phyloP scores from a whole-genome alignment of 2,329 filamentous ascomycete species.

The Fusarium xylarioides region DNA sequence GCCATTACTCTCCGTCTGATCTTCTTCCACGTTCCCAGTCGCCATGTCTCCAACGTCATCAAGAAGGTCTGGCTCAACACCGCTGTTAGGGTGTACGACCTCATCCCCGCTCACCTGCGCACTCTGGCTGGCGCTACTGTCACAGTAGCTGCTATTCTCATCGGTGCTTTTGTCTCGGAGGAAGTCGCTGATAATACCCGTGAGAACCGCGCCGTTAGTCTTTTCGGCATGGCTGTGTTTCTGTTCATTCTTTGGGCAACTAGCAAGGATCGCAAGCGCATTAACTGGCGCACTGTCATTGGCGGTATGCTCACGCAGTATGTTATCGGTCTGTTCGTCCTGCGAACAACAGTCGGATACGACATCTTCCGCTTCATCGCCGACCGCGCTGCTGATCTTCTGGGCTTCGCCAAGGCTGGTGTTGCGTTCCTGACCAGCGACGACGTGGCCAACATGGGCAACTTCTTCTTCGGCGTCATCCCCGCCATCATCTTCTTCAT shows the following conservation, averaged over 20 bases:
- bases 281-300: slow-evolving; percentile 83
- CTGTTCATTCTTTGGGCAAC: slow-evolving; percentile 73
- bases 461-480: slow-evolving; percentile 83
- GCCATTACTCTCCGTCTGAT: slow-evolving; percentile 77
- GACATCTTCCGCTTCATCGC: slow-evolving; percentile 94
- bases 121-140: slow-evolving; percentile 69
- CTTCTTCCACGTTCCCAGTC: slow-evolving; percentile 76
- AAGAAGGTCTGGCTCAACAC: slow-evolving; percentile 74
- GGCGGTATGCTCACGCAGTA: slow-evolving; percentile 91
- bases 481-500: slow-evolving; percentile 97
- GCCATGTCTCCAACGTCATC: slow-evolving; percentile 72
- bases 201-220: slow-evolving; percentile 79
- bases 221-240: slow-evolving; percentile 81
- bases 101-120: slow-evolving; percentile 74
- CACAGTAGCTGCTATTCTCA: slow-evolving; percentile 76
- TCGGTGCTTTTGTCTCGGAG: slow-evolving; percentile 78
- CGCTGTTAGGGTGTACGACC: slow-evolving; percentile 63
- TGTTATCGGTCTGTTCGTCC: slow-evolving; percentile 86
- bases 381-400: slow-evolving; percentile 73
- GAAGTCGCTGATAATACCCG: slow-evolving; percentile 81
- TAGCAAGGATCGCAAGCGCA: slow-evolving; percentile 70
- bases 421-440: slow-evolving; percentile 69
- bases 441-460: slow-evolving; percentile 59
- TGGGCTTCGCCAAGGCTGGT: slow-evolving; percentile 80
- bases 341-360: slow-evolving; percentile 81